Conservation (phyloP, 495 filamentous ascomycete species). For the Pseudevernia furfuracea region DNA sequence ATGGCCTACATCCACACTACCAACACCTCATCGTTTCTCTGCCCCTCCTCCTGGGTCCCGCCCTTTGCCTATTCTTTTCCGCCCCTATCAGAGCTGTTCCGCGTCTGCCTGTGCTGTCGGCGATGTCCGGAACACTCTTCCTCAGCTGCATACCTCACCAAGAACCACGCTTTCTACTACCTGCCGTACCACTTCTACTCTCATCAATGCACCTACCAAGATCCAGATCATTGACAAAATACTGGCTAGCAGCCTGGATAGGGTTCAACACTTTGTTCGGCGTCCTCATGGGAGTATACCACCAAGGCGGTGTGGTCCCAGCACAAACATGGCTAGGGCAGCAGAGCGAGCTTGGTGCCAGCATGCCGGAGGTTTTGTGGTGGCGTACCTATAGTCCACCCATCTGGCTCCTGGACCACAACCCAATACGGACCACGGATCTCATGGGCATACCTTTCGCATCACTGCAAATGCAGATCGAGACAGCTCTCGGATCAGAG, state of each 20-base stretch:
- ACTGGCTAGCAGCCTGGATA: constrained; percentile 67
- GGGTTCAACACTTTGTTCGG: constrained; percentile 74
- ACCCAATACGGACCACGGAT: constrained; percentile 61
- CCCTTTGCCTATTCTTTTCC: constrained; percentile 55
- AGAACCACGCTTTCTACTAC: constrained; percentile 89
- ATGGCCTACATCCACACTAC: constrained; percentile 87
- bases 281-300: constrained; percentile 81
- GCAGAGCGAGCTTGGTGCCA: constrained; percentile 30
- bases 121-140: constrained; percentile 68
- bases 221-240: constrained; percentile 36
- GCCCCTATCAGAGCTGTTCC: constrained; percentile 47
- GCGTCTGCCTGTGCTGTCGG: constrained; percentile 60
- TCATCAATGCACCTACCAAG: constrained; percentile 68
- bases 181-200: constrained; percentile 78
- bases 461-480: constrained; percentile 52
- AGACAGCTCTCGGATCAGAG: constrained; percentile 40
- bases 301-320: constrained; percentile 88
- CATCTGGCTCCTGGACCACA: constrained; percentile 80
- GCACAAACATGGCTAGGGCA: constrained; percentile 51
- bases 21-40: constrained; percentile 83
- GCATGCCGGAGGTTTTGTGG: constrained; percentile 72
- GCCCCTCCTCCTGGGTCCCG: constrained; percentile 85
- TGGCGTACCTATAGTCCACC: constrained; percentile 98
- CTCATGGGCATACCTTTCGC: constrained; percentile 70
- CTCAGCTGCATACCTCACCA: constrained; percentile 87